Conservation (phyloP, 1,284 basidiomycete species). For the Blastosporella zonata region DNA sequence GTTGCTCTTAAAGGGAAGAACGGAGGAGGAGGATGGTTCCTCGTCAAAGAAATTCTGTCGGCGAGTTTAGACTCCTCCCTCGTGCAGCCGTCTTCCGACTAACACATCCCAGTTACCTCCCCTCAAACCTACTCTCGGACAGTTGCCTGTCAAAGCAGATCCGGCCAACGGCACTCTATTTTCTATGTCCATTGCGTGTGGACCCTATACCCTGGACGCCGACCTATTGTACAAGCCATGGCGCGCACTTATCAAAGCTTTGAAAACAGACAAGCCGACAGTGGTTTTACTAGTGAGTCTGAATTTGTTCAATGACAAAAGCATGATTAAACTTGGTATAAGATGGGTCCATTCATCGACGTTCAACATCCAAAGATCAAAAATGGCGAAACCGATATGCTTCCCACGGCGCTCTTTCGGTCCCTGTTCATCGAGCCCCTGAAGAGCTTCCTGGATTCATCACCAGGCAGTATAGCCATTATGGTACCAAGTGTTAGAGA, state of each 20-base stretch:
- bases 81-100: slow-evolving; percentile 1
- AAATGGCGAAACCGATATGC: slow-evolving; percentile 64
- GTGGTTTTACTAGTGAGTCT: slow-evolving; percentile 71
- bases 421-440: slow-evolving; percentile 64
- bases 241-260: slow-evolving; percentile 53
- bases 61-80: slow-evolving; percentile 46
- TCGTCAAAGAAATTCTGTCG: slow-evolving; percentile 79
- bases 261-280: slow-evolving; percentile 64
- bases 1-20: slow-evolving; percentile 89
- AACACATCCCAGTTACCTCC: slow-evolving; percentile 45
- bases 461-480: slow-evolving; percentile 69
- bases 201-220: slow-evolving; percentile 79
- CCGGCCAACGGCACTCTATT: slow-evolving; percentile 43
- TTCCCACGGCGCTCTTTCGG: slow-evolving; percentile 71
- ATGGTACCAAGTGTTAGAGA: slow-evolving; percentile 85
- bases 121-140: slow-evolving; percentile 35
- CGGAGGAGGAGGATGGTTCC: slow-evolving; percentile 85
- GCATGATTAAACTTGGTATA: not conserved
- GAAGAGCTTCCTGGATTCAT: slow-evolving; percentile 53
- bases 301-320: slow-evolving; percentile 23
- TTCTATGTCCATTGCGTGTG: slow-evolving; percentile 68
- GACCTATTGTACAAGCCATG: slow-evolving; percentile 79
- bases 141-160: slow-evolving; percentile 29
- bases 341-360: slow-evolving; percentile 93
- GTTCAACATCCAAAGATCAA: slow-evolving; percentile 70